Percentiles rank a stretch among this genome's conserved stretches.
Evolutionary conservation across 1,284 basidiomycete genomes (phyloP).

Genomic region (Butyriboletus regius): DNA sequence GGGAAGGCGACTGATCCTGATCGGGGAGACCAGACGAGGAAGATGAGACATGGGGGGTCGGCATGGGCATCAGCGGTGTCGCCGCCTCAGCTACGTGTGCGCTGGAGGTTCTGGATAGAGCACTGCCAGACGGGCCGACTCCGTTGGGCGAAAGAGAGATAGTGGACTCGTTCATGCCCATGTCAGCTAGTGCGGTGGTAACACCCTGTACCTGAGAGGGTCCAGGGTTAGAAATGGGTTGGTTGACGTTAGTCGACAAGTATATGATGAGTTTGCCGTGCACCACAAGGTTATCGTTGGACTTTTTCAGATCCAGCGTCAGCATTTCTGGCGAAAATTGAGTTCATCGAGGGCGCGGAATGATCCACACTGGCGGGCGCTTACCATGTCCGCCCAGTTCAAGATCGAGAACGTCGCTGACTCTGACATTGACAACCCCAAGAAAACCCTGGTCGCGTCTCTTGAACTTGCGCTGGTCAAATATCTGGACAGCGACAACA

Average conservation of each 20-base stretch:
- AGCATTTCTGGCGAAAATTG: slow-evolving; percentile 62
- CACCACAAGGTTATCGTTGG: slow-evolving; percentile 80
- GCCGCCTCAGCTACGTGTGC: slow-evolving; percentile 45
- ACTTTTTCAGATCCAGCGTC: slow-evolving; percentile 82
- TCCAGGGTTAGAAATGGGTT: slow-evolving; percentile 69
- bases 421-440: slow-evolving; percentile 86
- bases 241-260: slow-evolving; percentile 73
- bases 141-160: slow-evolving; percentile 46
- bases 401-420: slow-evolving; percentile 83
- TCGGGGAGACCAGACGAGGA: slow-evolving; percentile 22
- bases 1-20: slow-evolving; percentile 22
- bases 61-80: slow-evolving; percentile 32
- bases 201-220: slow-evolving; percentile 56
- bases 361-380: slow-evolving; percentile 26
- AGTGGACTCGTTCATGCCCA: slow-evolving; percentile 51
- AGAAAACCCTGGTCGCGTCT: slow-evolving; percentile 90
- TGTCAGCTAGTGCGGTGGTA: slow-evolving; percentile 49
- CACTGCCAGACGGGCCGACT: slow-evolving; percentile 30
- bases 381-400: slow-evolving; percentile 82
- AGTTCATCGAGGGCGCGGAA: background rate
- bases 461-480: slow-evolving; percentile 96
- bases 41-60: slow-evolving; percentile 34
- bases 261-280: slow-evolving; percentile 88
- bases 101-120: slow-evolving; percentile 49
- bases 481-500: slow-evolving; percentile 88